phyloP scores from a whole-genome alignment of 495 filamentous ascomycete genomes.

The Penicillium subrubescens region DNA sequence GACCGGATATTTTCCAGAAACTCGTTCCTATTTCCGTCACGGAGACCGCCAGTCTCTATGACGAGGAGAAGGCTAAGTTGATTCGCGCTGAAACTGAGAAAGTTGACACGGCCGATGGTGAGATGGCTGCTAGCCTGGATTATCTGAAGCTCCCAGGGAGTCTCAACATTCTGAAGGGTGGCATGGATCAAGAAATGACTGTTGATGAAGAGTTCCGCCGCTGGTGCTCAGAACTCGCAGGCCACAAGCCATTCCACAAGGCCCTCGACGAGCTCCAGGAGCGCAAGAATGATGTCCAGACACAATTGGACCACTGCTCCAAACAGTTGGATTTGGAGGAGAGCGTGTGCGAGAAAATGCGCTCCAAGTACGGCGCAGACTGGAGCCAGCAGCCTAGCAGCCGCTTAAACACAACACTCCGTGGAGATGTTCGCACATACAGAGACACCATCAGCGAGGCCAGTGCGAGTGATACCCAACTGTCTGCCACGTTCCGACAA shows the following conservation, averaged over 20 bases:
- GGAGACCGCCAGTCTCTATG: constrained; percentile 93
- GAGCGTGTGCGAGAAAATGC: constrained; percentile 98
- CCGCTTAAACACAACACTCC: constrained; percentile 81
- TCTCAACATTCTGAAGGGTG: constrained; percentile 88
- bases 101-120: constrained; percentile 85
- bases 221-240: constrained; percentile 91
- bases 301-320: constrained; percentile 72
- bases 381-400: constrained; percentile 98
- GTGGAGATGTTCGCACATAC: constrained; percentile 84
- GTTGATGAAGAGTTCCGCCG: constrained; percentile 88
- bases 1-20: constrained; percentile 94
- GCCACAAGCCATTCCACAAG: constrained; percentile 71
- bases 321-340: constrained; percentile 95
- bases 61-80: constrained; percentile 97
- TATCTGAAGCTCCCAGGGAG: constrained; percentile 89
- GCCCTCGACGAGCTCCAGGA: constrained; percentile 78
- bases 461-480: constrained; percentile 80
- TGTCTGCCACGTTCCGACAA: constrained; percentile 79
- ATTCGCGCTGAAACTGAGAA: constrained; percentile 91
- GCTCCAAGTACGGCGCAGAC: constrained; percentile 91
- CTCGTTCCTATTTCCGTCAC: constrained; percentile 97
- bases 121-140: constrained; percentile 94
- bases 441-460: constrained; percentile 87
- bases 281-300: constrained; percentile 72
- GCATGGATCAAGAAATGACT: constrained; percentile 84